phyloP scores from a whole-genome alignment of 805 yeast species.

The Candida peoriensis region DNA sequence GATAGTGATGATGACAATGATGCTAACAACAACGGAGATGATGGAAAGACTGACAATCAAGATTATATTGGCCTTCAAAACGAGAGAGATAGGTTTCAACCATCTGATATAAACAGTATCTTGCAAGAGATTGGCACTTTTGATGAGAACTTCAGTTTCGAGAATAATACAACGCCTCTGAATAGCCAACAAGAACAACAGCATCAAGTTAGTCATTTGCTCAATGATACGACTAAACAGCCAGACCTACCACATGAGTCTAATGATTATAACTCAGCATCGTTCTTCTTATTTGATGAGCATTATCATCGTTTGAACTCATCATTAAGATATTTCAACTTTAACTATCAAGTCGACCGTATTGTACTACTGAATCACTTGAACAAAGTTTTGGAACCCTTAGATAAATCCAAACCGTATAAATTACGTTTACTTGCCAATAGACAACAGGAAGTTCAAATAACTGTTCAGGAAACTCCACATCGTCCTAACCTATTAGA shows the following conservation, averaged over 20 bases:
- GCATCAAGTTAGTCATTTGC: background rate
- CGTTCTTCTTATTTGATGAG: conserved; percentile 57
- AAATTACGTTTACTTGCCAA: conserved; percentile 44
- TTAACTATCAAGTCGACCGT: conserved; percentile 39
- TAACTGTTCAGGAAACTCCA: conserved; percentile 31
- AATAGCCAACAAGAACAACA: no score
- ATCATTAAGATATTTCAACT: conserved; percentile 49
- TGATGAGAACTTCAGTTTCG: conserved; percentile 1
- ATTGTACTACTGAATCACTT: conserved; percentile 38
- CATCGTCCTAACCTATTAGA: conserved; percentile 27
- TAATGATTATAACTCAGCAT: conserved; percentile 11
- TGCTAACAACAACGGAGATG: no score
- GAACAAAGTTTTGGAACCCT: conserved; percentile 28
- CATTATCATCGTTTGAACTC: conserved; percentile 59
- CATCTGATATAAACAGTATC: conserved; percentile 8
- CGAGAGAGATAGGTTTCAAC: no score
- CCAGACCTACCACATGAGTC: background rate
- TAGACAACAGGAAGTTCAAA: conserved; percentile 30
- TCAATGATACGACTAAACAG: background rate
- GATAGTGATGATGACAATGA: no score
- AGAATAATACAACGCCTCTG: background rate
- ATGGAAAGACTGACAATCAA: no score
- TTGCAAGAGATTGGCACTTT: conserved; percentile 11
- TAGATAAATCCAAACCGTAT: conserved; percentile 32
- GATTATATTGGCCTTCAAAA: no score